Conservation (phyloP, 345 rosid genomes). For the Eutrema yunnanense region DNA sequence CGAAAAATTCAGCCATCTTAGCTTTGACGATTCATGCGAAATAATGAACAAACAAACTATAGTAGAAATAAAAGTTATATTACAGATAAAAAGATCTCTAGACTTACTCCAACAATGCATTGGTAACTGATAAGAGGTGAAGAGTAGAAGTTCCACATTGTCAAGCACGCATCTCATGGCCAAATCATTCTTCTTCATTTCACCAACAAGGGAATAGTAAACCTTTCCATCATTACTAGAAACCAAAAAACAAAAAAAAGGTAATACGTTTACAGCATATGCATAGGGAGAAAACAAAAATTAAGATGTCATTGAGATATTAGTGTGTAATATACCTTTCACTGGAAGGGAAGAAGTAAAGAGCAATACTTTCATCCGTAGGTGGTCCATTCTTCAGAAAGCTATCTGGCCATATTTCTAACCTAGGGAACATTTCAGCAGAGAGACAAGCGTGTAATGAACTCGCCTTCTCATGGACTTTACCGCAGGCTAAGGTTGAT, state of each 20-base stretch:
- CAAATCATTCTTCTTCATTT: conserved; percentile 43
- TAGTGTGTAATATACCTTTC: conserved; percentile 33
- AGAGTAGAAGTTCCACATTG: conserved; percentile 61
- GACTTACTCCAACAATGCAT: conserved; percentile 52
- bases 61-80: neutral
- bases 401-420: conserved; percentile 52
- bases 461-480: conserved; percentile 41
- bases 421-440: conserved; percentile 48
- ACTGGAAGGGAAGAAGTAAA: conserved; percentile 53
- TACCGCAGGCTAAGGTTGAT: conserved; percentile 52
- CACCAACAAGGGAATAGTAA: conserved; percentile 39
- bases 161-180: conserved; percentile 48
- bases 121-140: conserved; percentile 57
- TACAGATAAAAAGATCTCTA: neutral
- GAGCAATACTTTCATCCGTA: conserved; percentile 46
- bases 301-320: neutral
- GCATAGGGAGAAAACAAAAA: neutral
- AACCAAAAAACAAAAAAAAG: neutral
- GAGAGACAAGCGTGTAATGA: conserved; percentile 37
- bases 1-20: neutral
- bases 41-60: neutral
- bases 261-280: neutral
- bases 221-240: conserved; percentile 36
- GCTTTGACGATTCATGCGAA: neutral
- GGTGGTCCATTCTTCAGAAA: conserved; percentile 43